Base-by-base conservation (phyloP, 2,329 filamentous ascomycete species). In the Hypoxylon sp. region DNA sequence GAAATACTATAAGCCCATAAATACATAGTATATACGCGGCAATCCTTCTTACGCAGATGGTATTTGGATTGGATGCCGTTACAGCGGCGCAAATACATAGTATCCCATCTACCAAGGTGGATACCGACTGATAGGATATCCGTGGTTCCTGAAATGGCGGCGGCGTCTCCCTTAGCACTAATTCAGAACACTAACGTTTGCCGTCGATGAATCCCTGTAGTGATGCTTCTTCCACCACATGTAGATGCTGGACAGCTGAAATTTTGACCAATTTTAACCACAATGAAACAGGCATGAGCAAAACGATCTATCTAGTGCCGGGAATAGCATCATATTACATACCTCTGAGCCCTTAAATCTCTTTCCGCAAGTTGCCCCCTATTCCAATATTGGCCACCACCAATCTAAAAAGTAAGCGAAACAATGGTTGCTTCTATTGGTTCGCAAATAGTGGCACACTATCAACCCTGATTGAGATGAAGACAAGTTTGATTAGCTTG, bases 391-490 rank as follows among this genome's bases (percentile, higher is more conserved):
- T 46, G 56, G 57, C 19, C 45, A 49, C 62, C n/a, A 50, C 65
- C 61, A 64, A 72, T 66, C 51, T 45, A 46, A 63, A 57, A 51
- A 56, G 62, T 70, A 68, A 72, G 67, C 60, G 55, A 63, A 45
- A 58, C 49, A 45, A 32, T 32, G 45, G 30, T 48, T 50, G 28
- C 38, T 51, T 36, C 43, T 23, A 72, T 66, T 69, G 60, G 66
- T 43, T 49, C 38, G 38, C 49, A 50, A 55, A 46, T 57, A 23
- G 23, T 36, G 46, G 46, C 52, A 56, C 56, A 58, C 61, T 60
- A 63, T 45, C 23, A 23, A 59, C 7, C 38, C 53, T 55, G 36
- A 60, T 52, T 28, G 38, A 63, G 58, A 45, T 45, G 60, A 61
- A 30, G 52, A 30, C 48, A 53, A 56, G 19, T 41, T 43, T 60